A percentile compares a stretch with the other conserved stretches of the same genome.
Conservation (phyloP, 495 filamentous ascomycete genomes). For the Talaromyces nanjingensis region DNA sequence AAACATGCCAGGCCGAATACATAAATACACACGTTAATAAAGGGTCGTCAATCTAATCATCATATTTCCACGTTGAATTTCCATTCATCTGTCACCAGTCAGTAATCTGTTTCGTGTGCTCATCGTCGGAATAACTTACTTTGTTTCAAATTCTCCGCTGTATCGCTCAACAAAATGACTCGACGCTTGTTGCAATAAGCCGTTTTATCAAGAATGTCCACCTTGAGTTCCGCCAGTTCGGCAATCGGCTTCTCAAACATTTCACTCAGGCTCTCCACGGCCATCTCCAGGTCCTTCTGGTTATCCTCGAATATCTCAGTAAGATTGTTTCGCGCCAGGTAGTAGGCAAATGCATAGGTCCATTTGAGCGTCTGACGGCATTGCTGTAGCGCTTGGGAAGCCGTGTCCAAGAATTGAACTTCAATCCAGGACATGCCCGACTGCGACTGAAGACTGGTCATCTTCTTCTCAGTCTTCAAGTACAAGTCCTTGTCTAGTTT, state of each 20-base stretch:
- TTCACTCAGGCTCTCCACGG: slow-evolving; percentile 87
- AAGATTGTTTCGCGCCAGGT: slow-evolving; percentile 87
- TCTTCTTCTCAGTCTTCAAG: slow-evolving; percentile 96
- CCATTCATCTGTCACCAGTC: slow-evolving; percentile 29
- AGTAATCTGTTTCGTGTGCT: not conserved
- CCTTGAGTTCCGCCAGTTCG: slow-evolving; percentile 79
- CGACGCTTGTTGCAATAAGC: slow-evolving; percentile 89
- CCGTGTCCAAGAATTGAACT: slow-evolving; percentile 89
- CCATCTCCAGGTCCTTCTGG: slow-evolving; percentile 95
- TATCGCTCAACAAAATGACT: slow-evolving; percentile 82
- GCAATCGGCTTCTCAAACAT: slow-evolving; percentile 95
- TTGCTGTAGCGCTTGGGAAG: slow-evolving; percentile 88
- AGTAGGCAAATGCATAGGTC: slow-evolving; percentile 98
- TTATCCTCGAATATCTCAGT: slow-evolving; percentile 99
- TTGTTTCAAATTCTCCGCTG: slow-evolving; percentile 80
- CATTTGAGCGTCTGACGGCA: slow-evolving; percentile 97
- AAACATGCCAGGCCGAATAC: not conserved
- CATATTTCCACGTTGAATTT: slow-evolving; percentile 40
- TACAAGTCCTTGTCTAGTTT: slow-evolving; percentile 95
- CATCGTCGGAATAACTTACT: slow-evolving; percentile 47
- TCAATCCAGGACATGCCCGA: slow-evolving; percentile 99
- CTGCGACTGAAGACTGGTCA: slow-evolving; percentile 86
- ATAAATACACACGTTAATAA: not conserved
- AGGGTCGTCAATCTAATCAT: slow-evolving; percentile 7
- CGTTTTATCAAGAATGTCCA: slow-evolving; percentile 97